A percentile compares a stretch with the other conserved stretches of the same genome.
These are phyloP conservation scores for Neurospora intermedia DNA, from an alignment of 495 filamentous ascomycete species.

Conservation along the genomic window DNA sequence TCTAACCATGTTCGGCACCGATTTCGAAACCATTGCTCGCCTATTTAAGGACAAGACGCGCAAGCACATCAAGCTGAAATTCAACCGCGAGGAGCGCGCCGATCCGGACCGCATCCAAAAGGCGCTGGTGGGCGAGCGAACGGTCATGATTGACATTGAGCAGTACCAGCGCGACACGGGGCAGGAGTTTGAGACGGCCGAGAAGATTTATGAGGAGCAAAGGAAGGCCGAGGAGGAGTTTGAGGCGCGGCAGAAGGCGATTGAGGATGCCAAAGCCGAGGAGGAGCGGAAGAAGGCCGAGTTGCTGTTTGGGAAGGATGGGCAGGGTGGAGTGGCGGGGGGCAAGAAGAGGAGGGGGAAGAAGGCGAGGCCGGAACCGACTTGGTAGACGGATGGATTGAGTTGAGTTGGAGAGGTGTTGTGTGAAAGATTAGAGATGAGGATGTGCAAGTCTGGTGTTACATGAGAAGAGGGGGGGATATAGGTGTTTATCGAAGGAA, in stretches of 20 bases:
- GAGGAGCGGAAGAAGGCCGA: conserved; percentile 43
- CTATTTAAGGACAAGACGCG: conserved; percentile 70
- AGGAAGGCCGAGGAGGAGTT: conserved; percentile 54
- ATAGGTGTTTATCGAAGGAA: too few species aligned
- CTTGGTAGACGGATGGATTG: background rate
- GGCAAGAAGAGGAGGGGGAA: conserved; percentile 29
- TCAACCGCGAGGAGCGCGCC: conserved; percentile 81
- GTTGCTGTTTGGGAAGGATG: conserved; percentile 37
- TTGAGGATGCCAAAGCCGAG: conserved; percentile 33
- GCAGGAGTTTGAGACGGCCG: conserved; percentile 40
- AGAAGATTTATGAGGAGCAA: conserved; percentile 63
- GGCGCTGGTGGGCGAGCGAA: conserved; percentile 50
- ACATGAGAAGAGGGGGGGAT: too few species aligned
- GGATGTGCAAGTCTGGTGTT: too few species aligned
- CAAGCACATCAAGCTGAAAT: conserved; percentile 81
- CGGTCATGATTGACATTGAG: conserved; percentile 50
- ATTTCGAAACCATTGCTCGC: conserved; percentile 78
- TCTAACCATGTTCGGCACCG: conserved; percentile 79
- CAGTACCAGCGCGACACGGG: conserved; percentile 56
- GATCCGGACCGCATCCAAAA: conserved; percentile 57
- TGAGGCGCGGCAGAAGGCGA: conserved; percentile 41
- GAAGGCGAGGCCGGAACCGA: conserved; percentile 10
- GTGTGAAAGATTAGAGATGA: background rate
- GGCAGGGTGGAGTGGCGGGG: conserved; percentile 12
- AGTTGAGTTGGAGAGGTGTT: too few species aligned